These are phyloP conservation scores for Penicillium fimorum DNA, from an alignment of 495 filamentous ascomycete species.

Conservation along the genomic window DNA sequence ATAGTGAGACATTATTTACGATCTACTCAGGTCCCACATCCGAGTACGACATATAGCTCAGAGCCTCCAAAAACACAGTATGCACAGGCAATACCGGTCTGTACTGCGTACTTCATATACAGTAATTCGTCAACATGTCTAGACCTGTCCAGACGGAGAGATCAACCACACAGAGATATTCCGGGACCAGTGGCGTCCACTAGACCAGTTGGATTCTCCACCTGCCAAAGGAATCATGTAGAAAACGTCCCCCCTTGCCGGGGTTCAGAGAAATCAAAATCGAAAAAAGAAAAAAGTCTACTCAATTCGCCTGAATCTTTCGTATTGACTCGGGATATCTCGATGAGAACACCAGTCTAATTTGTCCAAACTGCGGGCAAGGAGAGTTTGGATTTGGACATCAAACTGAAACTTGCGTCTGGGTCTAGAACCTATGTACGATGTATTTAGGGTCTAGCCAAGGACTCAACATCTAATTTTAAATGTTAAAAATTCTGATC, in stretches of 20 bases:
- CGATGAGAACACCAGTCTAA: not conserved
- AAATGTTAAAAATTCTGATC: constrained; percentile 2
- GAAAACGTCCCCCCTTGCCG: constrained; percentile 14
- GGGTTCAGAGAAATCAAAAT: not conserved
- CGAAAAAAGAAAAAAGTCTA: not conserved
- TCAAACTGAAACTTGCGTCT: constrained; percentile 6
- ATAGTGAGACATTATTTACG: constrained; percentile 2
- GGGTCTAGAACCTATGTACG: constrained; percentile 13
- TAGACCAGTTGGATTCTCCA: constrained; percentile 17
- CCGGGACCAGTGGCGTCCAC: constrained; percentile 19
- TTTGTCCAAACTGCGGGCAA: not conserved
- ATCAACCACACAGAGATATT: constrained; percentile 17
- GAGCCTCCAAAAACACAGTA: not conserved
- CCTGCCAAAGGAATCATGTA: constrained; percentile 14
- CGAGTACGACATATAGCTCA: not conserved
- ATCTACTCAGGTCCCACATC: not conserved
- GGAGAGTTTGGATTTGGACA: not conserved
- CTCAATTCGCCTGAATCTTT: not conserved
- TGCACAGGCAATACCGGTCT: not conserved
- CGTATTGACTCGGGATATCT: not conserved
- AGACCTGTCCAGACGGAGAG: constrained; percentile 7
- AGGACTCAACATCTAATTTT: not conserved
- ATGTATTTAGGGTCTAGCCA: not conserved
- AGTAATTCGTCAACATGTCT: constrained; percentile 3
- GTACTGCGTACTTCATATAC: not conserved